Base-by-base conservation (phyloP, 2,329 filamentous ascomycete genomes). In the Colletotrichum scovillei region DNA sequence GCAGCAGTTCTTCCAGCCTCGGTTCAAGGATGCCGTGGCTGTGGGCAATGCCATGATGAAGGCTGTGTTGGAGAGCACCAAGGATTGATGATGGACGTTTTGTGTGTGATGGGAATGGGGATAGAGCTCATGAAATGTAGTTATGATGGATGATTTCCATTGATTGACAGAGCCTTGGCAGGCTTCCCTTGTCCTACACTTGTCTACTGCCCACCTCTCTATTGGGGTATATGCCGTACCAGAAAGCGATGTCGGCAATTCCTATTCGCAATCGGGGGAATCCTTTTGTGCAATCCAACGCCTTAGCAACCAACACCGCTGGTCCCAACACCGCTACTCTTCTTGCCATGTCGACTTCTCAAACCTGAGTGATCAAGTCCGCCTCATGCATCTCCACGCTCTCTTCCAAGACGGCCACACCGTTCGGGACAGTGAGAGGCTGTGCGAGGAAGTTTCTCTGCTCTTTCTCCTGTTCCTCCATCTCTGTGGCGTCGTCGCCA, bases 11-110 rank as follows among this genome's bases (percentile, higher is more conserved):
- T 99, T 99, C 82, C 92, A 95, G 81, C 95, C 95, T 2, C 87
- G 96, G 38, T 98, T 99, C 80, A 90, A 91, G 1, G 95, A 97
- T 80, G 97, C 97, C 6, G 94, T 92, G 65, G 91, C 92, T 78
- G 86, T 99, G 49, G 97, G 97, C 3, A 98, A 98, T 81, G 93
- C 95, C 81, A 99, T 99, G 97, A 97, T 99, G 83, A 95, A 93
- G 86, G 97, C 95, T 57, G 97, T 99, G 78, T 84, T 98, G 77
- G 94, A 96, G 84, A 96, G 94, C 82, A 93, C 92, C 28, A 84
- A 82, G 78, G 9, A 63, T 4, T 74, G 58, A 74, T 14, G 24
- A 19, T 6, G n/a, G 6, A 6, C 16, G 55, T 57, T 26, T 9
- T 26, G 26, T 19, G 28, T 19, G 56, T 9, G 8, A 16, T 16